Evolutionary conservation across 2,329 filamentous ascomycete genomes (phyloP), one percentile per base, ranked within the genome.

Genomic region (Curvularia sp.): DNA sequence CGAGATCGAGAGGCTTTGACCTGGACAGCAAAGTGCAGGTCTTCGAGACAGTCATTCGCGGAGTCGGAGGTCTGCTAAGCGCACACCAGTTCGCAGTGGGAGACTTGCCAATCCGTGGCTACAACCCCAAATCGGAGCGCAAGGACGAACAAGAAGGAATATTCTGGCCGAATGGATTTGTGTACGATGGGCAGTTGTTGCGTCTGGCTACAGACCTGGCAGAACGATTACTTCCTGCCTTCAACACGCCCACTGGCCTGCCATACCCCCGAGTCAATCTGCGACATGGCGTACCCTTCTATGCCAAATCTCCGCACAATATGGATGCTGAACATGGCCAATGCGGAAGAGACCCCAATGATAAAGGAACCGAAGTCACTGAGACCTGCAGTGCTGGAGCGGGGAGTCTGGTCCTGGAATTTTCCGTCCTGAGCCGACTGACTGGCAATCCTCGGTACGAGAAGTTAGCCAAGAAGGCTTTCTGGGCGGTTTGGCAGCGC

Each of bases 21-120:
- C 82, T 97, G 41, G 94, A 99, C 78, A 97, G 93, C 80, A 99
- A 98, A 78, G 95, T 99, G 1, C 94, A 99, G 79, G 92, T 99
- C 39, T 99, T 99, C 72, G 95, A 99, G 81, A 98, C 94, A 0
- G 94, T 97, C 35, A 99, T 99, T 67, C 86, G 95, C 58, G 95
- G 94, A 15, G 86, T 96, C 46, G 95, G 95, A 13, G 95, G 95
- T 0, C 81, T 99, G 56, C 80, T 99, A 64, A 97, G 93, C 71
- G 93, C 94, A 2, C 95, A 99, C 79, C 81, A 97, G 42, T 99
- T 99, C 75, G 94, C 95, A 12, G 84, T 93, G 22, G 95, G 93
- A 33, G 93, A 96, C 57, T 79, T 99, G 55, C 95, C 95, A 0
- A 97, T 98, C 55, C 81, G 83, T 13, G 90, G 90, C 38, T 97